Conservation (phyloP, 2,329 filamentous ascomycete genomes). For the Phialemoniopsis sp. region DNA sequence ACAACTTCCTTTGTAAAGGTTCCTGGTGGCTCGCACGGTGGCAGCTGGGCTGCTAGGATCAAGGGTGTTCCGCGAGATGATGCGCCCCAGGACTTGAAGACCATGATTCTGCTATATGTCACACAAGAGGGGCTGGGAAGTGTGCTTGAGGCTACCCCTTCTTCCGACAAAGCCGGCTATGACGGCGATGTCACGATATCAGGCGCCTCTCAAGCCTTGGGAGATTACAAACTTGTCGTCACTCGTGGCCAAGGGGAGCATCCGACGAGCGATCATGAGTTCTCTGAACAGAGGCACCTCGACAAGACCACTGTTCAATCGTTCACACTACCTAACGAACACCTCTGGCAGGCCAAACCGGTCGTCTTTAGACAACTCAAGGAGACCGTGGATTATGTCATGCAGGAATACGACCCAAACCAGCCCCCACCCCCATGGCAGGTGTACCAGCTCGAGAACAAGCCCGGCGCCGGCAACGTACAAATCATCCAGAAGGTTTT, state of each 20-base stretch:
- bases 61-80: slow-evolving; percentile 74
- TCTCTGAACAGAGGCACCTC: slow-evolving; percentile 64
- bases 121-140: slow-evolving; percentile 72
- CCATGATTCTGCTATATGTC: slow-evolving; percentile 77
- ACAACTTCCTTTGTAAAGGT: slow-evolving; percentile 94
- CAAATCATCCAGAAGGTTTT: slow-evolving; percentile 92
- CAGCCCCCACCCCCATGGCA: slow-evolving; percentile 79
- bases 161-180: slow-evolving; percentile 43
- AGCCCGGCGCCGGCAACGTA: slow-evolving; percentile 68
- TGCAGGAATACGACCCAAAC: slow-evolving; percentile 46
- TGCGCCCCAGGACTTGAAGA: slow-evolving; percentile 63
- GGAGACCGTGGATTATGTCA: slow-evolving; percentile 42
- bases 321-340: slow-evolving; percentile 58
- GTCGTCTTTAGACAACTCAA: slow-evolving; percentile 51
- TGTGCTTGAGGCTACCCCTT: slow-evolving; percentile 52
- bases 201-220: slow-evolving; percentile 68
- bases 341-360: slow-evolving; percentile 78
- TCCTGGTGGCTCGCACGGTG: slow-evolving; percentile 77
- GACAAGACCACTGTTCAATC: slow-evolving; percentile 75
- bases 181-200: slow-evolving; percentile 62
- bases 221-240: slow-evolving; percentile 74
- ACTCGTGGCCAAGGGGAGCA: slow-evolving; percentile 65
- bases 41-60: slow-evolving; percentile 87
- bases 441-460: slow-evolving; percentile 73
- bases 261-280: slow-evolving; percentile 60